Evolutionary conservation across 768 basidiomycete species (phyloP).

Genomic region (Bullera alba): DNA sequence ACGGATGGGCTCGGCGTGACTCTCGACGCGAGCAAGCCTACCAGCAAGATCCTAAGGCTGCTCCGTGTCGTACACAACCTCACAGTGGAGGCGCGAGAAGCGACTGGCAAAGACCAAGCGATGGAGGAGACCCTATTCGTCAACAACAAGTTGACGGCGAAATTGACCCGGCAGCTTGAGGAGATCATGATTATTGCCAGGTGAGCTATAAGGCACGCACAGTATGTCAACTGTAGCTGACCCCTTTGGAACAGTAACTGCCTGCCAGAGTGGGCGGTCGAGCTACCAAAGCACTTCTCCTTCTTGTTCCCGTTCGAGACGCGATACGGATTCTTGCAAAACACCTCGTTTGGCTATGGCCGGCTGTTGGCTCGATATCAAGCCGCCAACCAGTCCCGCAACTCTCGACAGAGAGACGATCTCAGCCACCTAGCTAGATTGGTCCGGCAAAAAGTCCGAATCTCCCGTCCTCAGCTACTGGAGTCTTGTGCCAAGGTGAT

Average conservation of each 20-base stretch:
- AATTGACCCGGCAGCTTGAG: constrained; percentile 92
- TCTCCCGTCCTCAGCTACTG: constrained; percentile 86
- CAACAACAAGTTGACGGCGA: constrained; percentile 96
- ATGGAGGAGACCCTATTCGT: constrained; percentile 80
- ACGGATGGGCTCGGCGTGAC: no score
- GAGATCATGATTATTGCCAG: constrained; percentile 99
- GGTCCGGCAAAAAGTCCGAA: constrained; percentile 91
- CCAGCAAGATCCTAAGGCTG: constrained; percentile 83
- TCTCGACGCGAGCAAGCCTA: constrained; percentile 72
- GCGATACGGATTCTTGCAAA: constrained; percentile 93
- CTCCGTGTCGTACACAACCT: constrained; percentile 79
- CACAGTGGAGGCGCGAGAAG: constrained; percentile 54
- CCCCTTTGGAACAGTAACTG: constrained; percentile 60
- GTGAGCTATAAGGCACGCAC: constrained; percentile 49
- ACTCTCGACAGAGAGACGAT: constrained; percentile 76
- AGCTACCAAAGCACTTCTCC: constrained; percentile 91
- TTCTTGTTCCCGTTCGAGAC: constrained; percentile 99
- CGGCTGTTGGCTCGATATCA: constrained; percentile 93
- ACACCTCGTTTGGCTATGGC: constrained; percentile 94
- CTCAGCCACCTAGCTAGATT: constrained; percentile 87
- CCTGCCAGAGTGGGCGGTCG: constrained; percentile 92
- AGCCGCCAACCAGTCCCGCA: constrained; percentile 64
- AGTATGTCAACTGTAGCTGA: constrained; percentile 1
- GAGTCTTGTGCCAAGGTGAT: constrained; percentile 96
- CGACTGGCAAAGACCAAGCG: constrained; percentile 41